Conservation (phyloP, 2,329 filamentous ascomycete genomes). For the Dendryphion nanum region DNA sequence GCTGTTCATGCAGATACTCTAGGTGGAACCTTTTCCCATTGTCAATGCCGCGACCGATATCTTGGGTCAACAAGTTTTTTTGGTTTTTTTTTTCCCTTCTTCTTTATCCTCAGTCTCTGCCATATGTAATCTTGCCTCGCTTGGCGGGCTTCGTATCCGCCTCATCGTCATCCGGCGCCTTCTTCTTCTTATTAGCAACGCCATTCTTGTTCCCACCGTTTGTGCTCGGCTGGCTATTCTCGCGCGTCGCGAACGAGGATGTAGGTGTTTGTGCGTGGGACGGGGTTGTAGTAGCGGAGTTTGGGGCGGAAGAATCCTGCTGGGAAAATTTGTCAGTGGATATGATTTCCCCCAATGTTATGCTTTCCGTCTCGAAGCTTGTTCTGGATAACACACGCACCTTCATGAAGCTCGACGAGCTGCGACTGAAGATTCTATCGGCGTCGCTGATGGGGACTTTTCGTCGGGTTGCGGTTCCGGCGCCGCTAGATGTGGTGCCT, state of each 20-base stretch:
- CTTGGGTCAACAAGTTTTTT: no score
- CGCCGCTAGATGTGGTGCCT: conserved; percentile 49
- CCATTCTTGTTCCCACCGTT: conserved; percentile 33
- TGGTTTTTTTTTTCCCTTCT: no score
- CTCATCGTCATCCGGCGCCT: conserved; percentile 46
- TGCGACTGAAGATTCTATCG: conserved; percentile 67
- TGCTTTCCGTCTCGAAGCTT: not conserved
- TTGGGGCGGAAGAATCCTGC: conserved; percentile 41
- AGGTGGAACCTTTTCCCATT: no score
- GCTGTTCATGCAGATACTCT: no score
- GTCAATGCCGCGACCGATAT: no score
- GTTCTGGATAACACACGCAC: conserved; percentile 17
- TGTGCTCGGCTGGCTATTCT: conserved; percentile 44
- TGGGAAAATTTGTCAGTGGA: conserved; percentile 13
- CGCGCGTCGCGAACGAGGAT: conserved; percentile 46
- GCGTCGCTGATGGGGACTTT: conserved; percentile 62
- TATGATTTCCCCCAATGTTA: not conserved
- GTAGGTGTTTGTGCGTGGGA: conserved; percentile 50
- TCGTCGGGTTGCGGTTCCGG: conserved; percentile 54
- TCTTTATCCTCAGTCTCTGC: conserved; percentile 39
- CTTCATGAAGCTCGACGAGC: conserved; percentile 40
- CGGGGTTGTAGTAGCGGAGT: conserved; percentile 40
- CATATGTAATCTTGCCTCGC: conserved; percentile 52
- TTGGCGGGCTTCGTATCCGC: conserved; percentile 46
- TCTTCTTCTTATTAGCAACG: conserved; percentile 48